Evolutionary conservation across 148 eudicot genomes (phyloP), one percentile per base, ranked within the genome.

Genomic region (Rhododendron mucronatum): DNA sequence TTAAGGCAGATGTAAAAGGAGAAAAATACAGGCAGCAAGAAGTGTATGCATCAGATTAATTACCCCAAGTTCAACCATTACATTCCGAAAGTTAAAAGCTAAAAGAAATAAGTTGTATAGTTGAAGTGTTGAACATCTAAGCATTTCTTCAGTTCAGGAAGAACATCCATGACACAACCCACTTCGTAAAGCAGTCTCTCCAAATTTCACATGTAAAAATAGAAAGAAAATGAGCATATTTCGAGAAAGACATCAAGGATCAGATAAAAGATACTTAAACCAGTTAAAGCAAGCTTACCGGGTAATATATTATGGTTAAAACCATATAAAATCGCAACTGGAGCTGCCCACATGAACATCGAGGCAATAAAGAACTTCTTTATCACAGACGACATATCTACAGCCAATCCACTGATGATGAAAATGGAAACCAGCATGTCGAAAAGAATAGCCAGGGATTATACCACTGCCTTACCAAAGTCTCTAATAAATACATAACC

Each of bases 331-430:
- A 94, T 91, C 51, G 87, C 92, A 87, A 93, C 84, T 37, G 97
- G 97, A 78, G 88, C 91, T 83, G 88, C 80, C 93, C 95, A 93
- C 95, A 93, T 94, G 47, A 93, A 91, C 85, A 90, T 87, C 2
- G 97, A 94, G 45, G 93, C 87, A 39, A 91, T 74, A 53, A 94
- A 85, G 83, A 94, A 94, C 90, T 91, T 94, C 82, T 87, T 87
- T 35, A 86, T 84, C 30, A 90, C 93, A 77, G 74, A 80, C 23
- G 90, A 91, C 94, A 91, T 92, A 83, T 67, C 67, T 71, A 83
- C 75, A 77, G 65, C 71, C 61, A 88, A 69, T 86, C 93, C 89
- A 76, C 61, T 74, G 20, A 65, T 50, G 18, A 71, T 33, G 37
- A 71, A 28, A 28, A 85, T 20, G 61, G 63, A 57, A 84, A 69